Percentiles rank a stretch among this genome's conserved stretches.
phyloP scores from a whole-genome alignment of 352 stramenopile genomes.

The Ophiocytium majus region DNA sequence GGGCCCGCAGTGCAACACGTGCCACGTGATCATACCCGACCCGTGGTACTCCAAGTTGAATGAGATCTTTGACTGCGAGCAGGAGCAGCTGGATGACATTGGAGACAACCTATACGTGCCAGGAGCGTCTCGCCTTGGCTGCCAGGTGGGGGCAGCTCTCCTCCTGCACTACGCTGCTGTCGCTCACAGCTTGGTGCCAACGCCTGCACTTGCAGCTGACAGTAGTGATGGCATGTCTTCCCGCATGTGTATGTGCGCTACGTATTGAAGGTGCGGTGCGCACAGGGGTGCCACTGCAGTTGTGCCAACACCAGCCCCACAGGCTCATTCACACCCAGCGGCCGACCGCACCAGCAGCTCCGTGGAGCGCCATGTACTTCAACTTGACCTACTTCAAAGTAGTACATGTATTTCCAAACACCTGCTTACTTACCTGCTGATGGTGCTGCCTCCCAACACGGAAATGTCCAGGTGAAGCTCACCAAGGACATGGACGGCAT shows the following conservation, averaged over 20 bases:
- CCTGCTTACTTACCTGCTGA: too few species aligned
- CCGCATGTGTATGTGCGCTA: neutral
- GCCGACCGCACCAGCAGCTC: too few species aligned
- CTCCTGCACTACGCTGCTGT: too few species aligned
- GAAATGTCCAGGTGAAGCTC: constrained; percentile 32
- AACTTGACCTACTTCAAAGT: too few species aligned
- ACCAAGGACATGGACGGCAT: constrained; percentile 49
- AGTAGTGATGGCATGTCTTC: neutral
- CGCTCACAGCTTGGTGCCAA: neutral
- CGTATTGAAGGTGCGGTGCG: neutral
- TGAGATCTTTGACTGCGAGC: constrained; percentile 29
- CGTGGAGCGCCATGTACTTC: too few species aligned
- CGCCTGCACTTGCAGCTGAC: neutral
- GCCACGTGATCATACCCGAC: constrained; percentile 50
- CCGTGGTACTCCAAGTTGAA: constrained; percentile 45
- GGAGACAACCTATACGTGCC: constrained; percentile 45
- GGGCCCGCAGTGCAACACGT: constrained; percentile 42
- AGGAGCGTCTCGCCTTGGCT: constrained; percentile 42
- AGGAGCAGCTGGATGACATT: constrained; percentile 41
- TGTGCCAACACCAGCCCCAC: neutral
- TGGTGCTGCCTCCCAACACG: too few species aligned
- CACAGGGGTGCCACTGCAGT: neutral
- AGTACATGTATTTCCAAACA: too few species aligned
- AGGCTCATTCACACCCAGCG: neutral
- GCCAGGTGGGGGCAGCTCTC: constrained; percentile 43